A percentile compares a stretch with the other conserved stretches of the same genome.
Conservation (phyloP, 2,329 filamentous ascomycete species). For the Geosmithia morbida region DNA sequence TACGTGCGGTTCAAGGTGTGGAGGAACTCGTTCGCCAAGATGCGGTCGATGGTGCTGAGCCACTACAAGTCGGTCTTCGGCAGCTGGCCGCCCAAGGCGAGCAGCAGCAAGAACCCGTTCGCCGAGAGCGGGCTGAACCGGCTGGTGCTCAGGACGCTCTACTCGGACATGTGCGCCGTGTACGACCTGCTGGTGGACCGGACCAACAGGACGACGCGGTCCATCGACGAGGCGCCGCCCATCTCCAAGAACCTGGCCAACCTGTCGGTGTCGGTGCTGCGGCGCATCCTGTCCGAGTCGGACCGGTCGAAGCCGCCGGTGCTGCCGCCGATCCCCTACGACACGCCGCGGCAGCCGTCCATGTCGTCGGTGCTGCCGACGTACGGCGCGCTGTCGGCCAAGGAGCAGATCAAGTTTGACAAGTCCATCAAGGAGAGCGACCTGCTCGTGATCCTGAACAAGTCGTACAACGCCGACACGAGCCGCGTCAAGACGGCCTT, state of each 20-base stretch:
- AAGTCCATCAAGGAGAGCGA: slow-evolving; percentile 68
- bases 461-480: slow-evolving; percentile 67
- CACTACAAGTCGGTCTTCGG: slow-evolving; percentile 48
- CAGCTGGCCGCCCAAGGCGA: slow-evolving; percentile 82
- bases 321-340: slow-evolving; percentile 80
- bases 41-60: slow-evolving; percentile 57
- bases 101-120: slow-evolving; percentile 82
- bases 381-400: slow-evolving; percentile 48
- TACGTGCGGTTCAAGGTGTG: slow-evolving; percentile 73
- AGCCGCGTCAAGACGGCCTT: slow-evolving; percentile 43
- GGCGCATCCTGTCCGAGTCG: slow-evolving; percentile 73
- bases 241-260: slow-evolving; percentile 42
- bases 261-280: slow-evolving; percentile 53
- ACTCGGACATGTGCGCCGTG: slow-evolving; percentile 70
- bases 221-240: slow-evolving; percentile 49
- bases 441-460: slow-evolving; percentile 60
- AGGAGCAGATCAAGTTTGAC: slow-evolving; percentile 61
- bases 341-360: slow-evolving; percentile 64
- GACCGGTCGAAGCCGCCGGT: slow-evolving; percentile 83
- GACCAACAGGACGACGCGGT: slow-evolving; percentile 60
- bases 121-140: slow-evolving; percentile 78
- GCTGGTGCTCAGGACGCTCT: slow-evolving; percentile 65
- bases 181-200: slow-evolving; percentile 86
- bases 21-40: slow-evolving; percentile 59
- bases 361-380: slow-evolving; percentile 51